phyloP scores from a whole-genome alignment of 1,284 basidiomycete genomes.

The Apiotrichum veenhuisii region DNA sequence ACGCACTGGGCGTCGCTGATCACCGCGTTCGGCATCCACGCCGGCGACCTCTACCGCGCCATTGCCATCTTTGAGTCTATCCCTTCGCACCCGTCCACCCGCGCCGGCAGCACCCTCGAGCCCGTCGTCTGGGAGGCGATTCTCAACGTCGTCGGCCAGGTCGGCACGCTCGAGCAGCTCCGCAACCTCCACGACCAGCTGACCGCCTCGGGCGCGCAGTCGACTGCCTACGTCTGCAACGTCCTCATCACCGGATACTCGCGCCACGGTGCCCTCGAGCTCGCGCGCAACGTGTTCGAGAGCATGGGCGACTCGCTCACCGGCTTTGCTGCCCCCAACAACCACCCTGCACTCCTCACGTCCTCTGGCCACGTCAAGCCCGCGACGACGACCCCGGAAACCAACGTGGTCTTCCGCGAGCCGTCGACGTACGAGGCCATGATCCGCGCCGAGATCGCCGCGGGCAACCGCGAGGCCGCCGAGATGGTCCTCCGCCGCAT shows the following conservation, averaged over 20 bases:
- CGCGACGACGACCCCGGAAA: slow-evolving; percentile 51
- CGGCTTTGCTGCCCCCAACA: slow-evolving; percentile 84
- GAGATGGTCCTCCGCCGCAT: slow-evolving; percentile 69
- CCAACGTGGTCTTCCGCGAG: slow-evolving; percentile 71
- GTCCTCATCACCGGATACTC: slow-evolving; percentile 86
- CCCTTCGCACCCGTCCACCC: slow-evolving; percentile 52
- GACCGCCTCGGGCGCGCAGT: slow-evolving; percentile 63
- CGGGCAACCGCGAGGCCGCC: slow-evolving; percentile 62
- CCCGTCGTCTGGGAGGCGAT: slow-evolving; percentile 88
- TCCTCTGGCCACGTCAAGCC: slow-evolving; percentile 48
- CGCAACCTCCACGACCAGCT: slow-evolving; percentile 66
- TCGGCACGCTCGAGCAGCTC: slow-evolving; percentile 75
- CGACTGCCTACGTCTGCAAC: slow-evolving; percentile 96
- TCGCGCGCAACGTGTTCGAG: slow-evolving; percentile 76
- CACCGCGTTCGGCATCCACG: slow-evolving; percentile 80
- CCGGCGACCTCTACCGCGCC: slow-evolving; percentile 73
- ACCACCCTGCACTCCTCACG: slow-evolving; percentile 65
- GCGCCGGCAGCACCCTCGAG: slow-evolving; percentile 57
- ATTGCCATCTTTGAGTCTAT: slow-evolving; percentile 76
- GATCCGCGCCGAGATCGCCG: slow-evolving; percentile 84
- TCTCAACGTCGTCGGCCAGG: slow-evolving; percentile 78
- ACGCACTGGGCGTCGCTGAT: slow-evolving; percentile 91
- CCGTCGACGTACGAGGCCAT: slow-evolving; percentile 77
- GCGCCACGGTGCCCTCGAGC: slow-evolving; percentile 63
- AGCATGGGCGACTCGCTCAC: slow-evolving; percentile 68